Conservation (phyloP, 2,329 filamentous ascomycete species). For the Calycina herbarum region DNA sequence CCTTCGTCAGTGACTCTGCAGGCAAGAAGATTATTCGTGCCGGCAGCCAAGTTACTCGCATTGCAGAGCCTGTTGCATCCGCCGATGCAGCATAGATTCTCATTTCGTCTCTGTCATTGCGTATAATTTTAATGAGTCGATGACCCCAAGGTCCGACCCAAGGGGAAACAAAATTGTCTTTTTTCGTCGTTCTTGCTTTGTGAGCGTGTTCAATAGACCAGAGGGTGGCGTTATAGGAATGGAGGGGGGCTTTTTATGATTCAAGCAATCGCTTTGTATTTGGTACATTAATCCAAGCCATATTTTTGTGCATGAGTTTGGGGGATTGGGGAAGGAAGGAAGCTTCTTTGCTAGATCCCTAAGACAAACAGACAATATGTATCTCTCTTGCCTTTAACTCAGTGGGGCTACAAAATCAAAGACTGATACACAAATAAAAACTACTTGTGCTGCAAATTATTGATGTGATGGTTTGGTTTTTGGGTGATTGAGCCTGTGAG, state of each 20-base stretch:
- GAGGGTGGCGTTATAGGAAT: slow-evolving; percentile 17
- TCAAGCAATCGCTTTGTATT: slow-evolving; percentile 1
- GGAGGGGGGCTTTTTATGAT: neutral
- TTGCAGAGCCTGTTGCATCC: slow-evolving; percentile 74
- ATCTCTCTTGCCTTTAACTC: no score
- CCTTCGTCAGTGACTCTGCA: slow-evolving; percentile 75
- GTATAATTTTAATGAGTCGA: slow-evolving; percentile 18
- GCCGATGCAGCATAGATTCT: slow-evolving; percentile 72
- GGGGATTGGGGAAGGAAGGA: neutral
- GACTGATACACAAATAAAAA: no score
- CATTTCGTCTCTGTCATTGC: slow-evolving; percentile 9
- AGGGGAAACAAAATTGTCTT: slow-evolving; percentile 16
- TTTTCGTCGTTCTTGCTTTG: slow-evolving; percentile 16
- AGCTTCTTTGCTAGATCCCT: neutral
- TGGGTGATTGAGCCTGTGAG: no score
- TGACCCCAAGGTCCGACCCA: slow-evolving; percentile 7
- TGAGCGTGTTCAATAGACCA: slow-evolving; percentile 23
- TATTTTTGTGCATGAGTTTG: neutral
- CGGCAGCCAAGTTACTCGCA: slow-evolving; percentile 81
- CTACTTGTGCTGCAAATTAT: no score
- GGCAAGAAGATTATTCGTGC: slow-evolving; percentile 84
- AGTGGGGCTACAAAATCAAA: no score
- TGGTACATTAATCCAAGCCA: slow-evolving; percentile 6
- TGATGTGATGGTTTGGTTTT: no score
- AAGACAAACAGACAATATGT: neutral